A percentile compares a stretch with the other conserved stretches of the same genome.
phyloP scores from a whole-genome alignment of 2,329 filamentous ascomycete genomes.

The Colletotrichum paranaense region DNA sequence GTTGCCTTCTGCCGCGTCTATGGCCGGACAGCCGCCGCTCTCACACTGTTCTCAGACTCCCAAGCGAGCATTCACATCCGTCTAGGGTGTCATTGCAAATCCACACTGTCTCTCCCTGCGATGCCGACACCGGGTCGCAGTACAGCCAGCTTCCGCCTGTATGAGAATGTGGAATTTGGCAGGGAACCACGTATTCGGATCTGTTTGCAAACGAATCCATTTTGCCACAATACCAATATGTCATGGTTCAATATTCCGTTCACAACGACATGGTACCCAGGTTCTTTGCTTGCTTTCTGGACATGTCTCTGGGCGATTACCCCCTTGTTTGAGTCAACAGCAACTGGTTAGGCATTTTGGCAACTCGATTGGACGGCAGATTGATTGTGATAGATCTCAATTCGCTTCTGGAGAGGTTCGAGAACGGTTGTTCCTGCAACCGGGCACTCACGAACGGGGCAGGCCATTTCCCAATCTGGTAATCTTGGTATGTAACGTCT shows the following conservation, averaged over 20 bases:
- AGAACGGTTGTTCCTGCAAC: slow-evolving; percentile 25
- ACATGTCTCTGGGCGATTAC: not conserved
- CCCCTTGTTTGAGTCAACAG: slow-evolving; percentile 18
- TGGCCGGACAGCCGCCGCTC: slow-evolving; percentile 20
- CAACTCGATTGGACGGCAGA: slow-evolving; percentile 19
- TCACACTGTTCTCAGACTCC: not conserved
- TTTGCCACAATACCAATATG: slow-evolving; percentile 15
- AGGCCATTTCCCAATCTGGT: slow-evolving; percentile 17
- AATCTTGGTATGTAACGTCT: slow-evolving; percentile 21
- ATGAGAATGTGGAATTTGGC: slow-evolving; percentile 1
- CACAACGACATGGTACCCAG: not conserved
- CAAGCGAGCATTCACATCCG: slow-evolving; percentile 15
- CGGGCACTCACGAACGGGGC: slow-evolving; percentile 12
- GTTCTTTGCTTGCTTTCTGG: slow-evolving; percentile 6
- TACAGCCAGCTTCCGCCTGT: slow-evolving; percentile 13
- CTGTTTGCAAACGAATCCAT: not conserved
- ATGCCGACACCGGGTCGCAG: slow-evolving; percentile 19
- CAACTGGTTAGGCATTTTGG: not conserved
- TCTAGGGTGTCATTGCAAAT: slow-evolving; percentile 10
- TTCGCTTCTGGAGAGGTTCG: slow-evolving; percentile 19
- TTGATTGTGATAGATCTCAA: slow-evolving; percentile 14
- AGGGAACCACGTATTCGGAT: not conserved
- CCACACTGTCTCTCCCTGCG: not conserved
- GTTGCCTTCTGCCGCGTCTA: slow-evolving; percentile 29
- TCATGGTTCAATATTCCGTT: not conserved